Conservation (phyloP, 768 basidiomycete genomes). For the Tricholoma matsutake region DNA sequence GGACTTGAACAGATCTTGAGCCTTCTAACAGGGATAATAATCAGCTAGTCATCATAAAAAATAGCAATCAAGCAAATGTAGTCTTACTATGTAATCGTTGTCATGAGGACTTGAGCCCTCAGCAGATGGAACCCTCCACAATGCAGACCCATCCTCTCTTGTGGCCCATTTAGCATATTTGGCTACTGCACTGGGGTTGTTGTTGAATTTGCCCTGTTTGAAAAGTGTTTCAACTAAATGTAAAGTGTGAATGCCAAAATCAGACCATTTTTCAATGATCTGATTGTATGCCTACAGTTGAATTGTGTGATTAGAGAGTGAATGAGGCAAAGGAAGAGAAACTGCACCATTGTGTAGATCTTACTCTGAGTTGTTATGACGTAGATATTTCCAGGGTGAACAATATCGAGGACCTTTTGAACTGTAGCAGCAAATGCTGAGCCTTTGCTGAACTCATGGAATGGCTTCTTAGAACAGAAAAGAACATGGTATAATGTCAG, state of each 20-base stretch:
- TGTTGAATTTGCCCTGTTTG: neutral
- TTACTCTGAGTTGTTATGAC: neutral
- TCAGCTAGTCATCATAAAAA: too few species aligned
- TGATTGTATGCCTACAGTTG: neutral
- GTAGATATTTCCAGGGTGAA: neutral
- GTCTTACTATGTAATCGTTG: too few species aligned
- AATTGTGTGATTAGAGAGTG: neutral
- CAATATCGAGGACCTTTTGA: neutral
- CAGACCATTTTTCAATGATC: neutral
- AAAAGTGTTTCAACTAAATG: neutral
- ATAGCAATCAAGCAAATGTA: too few species aligned
- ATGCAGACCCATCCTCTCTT: neutral
- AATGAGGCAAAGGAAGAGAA: neutral
- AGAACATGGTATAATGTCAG: neutral
- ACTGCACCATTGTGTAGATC: neutral
- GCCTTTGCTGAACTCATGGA: neutral
- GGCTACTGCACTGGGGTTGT: neutral
- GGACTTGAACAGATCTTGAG: too few species aligned
- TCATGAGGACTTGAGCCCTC: too few species aligned
- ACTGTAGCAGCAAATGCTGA: neutral
- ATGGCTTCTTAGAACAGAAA: neutral
- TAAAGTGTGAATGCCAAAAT: neutral
- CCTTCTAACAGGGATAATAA: too few species aligned
- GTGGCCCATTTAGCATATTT: neutral
- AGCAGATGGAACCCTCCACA: too few species aligned